Conservation (phyloP, 1,139 yeast species). For the Suhomyces choctaworum region DNA sequence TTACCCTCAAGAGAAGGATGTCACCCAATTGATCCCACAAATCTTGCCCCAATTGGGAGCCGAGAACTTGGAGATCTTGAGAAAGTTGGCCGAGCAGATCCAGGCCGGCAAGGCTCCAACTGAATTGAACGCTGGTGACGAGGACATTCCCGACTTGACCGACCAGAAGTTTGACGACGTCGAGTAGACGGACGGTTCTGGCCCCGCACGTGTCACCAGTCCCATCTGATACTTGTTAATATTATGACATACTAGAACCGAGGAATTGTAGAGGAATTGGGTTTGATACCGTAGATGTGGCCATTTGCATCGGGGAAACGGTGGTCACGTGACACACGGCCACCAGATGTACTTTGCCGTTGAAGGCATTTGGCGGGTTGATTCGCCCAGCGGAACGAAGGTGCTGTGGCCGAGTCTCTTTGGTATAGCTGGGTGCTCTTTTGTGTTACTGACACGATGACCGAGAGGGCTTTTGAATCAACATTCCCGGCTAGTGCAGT, state of each 20-base stretch:
- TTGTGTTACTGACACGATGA: no score
- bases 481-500: no score
- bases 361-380: no score
- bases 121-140: slow-evolving; percentile 55
- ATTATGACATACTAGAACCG: neutral
- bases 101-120: slow-evolving; percentile 59
- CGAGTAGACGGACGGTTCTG: slow-evolving; percentile 42
- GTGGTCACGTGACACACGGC: no score
- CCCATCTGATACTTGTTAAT: neutral
- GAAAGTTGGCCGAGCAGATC: slow-evolving; percentile 87
- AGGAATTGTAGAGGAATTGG: no score
- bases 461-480: no score
- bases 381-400: no score
- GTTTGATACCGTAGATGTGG: no score
- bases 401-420: no score
- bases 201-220: neutral
- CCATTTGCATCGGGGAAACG: no score
- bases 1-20: slow-evolving; percentile 88
- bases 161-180: slow-evolving; percentile 93
- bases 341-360: no score
- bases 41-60: slow-evolving; percentile 97
- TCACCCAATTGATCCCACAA: slow-evolving; percentile 91
- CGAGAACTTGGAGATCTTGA: slow-evolving; percentile 88
- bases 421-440: no score
- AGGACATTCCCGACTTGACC: slow-evolving; percentile 89